A percentile compares a stretch with the other conserved stretches of the same genome.
Evolutionary conservation across 306 rosid species (phyloP).

Genomic region (Quercus variabilis): DNA sequence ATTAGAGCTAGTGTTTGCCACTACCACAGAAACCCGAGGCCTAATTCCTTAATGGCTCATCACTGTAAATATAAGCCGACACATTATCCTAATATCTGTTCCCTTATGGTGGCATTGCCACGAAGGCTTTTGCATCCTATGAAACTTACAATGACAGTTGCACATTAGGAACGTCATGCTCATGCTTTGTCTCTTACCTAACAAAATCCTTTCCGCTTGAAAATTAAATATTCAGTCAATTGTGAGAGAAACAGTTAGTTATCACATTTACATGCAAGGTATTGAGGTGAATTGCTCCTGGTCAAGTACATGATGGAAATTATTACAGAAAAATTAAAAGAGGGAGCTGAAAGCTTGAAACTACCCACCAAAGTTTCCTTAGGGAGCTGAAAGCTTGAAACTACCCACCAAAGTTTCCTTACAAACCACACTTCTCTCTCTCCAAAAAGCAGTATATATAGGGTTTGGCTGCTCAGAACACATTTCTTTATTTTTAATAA

Average conservation of each 20-base stretch:
- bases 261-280: slow-evolving; percentile 37
- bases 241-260: slow-evolving; percentile 22
- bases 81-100: too few species aligned
- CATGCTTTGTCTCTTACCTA: neutral
- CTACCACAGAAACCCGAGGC: too few species aligned
- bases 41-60: too few species aligned
- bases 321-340: slow-evolving; percentile 26
- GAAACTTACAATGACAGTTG: neutral
- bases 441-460: slow-evolving; percentile 37
- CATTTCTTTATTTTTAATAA: slow-evolving; percentile 28
- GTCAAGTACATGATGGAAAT: slow-evolving; percentile 31
- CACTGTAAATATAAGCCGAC: too few species aligned
- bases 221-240: neutral
- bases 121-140: neutral
- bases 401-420: slow-evolving; percentile 36
- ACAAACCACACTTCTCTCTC: slow-evolving; percentile 52
- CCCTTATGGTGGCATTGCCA: neutral
- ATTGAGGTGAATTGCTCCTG: slow-evolving; percentile 45
- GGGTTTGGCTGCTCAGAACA: slow-evolving; percentile 14
- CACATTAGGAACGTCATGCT: too few species aligned
- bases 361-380: slow-evolving; percentile 36
- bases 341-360: slow-evolving; percentile 33
- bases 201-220: neutral
- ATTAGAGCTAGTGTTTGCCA: too few species aligned
- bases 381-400: slow-evolving; percentile 33